A percentile compares a stretch with the other conserved stretches of the same genome.
Evolutionary conservation across 2,329 filamentous ascomycete genomes (phyloP).

Genomic region (Atkinsonella texensis): DNA sequence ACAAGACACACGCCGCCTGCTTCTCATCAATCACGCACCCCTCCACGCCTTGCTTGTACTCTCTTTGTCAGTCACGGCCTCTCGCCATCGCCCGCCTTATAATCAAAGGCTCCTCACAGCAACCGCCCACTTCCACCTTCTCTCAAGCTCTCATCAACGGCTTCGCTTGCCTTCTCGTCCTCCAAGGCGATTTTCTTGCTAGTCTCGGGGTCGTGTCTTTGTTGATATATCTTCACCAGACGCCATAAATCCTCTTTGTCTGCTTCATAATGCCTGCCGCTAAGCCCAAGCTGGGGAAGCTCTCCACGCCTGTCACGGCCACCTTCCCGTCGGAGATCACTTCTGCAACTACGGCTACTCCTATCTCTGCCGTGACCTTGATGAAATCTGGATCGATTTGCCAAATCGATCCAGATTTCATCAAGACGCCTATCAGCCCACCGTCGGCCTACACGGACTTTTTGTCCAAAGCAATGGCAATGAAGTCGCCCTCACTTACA

Average conservation of each 20-base stretch:
- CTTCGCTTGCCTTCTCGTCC: neutral
- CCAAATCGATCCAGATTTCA: slow-evolving; percentile 35
- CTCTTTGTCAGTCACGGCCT: slow-evolving; percentile 6
- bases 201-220: neutral
- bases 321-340: slow-evolving; percentile 50
- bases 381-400: slow-evolving; percentile 10
- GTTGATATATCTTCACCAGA: neutral
- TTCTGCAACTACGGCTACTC: slow-evolving; percentile 56
- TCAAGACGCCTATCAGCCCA: slow-evolving; percentile 88
- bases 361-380: slow-evolving; percentile 39
- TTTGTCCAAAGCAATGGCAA: slow-evolving; percentile 63
- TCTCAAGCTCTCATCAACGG: neutral
- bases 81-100: slow-evolving; percentile 7
- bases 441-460: slow-evolving; percentile 88
- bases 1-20: slow-evolving; percentile 6
- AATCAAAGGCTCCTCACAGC: slow-evolving; percentile 6
- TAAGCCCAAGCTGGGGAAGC: slow-evolving; percentile 49
- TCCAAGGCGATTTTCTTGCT: neutral
- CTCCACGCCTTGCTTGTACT: neutral
- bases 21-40: slow-evolving; percentile 2
- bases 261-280: slow-evolving; percentile 33
- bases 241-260: neutral
- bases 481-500: slow-evolving; percentile 55
- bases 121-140: neutral
- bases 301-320: slow-evolving; percentile 50